Evolutionary conservation across 768 basidiomycete genomes (phyloP).

Genomic region (Pluteus cervinus): DNA sequence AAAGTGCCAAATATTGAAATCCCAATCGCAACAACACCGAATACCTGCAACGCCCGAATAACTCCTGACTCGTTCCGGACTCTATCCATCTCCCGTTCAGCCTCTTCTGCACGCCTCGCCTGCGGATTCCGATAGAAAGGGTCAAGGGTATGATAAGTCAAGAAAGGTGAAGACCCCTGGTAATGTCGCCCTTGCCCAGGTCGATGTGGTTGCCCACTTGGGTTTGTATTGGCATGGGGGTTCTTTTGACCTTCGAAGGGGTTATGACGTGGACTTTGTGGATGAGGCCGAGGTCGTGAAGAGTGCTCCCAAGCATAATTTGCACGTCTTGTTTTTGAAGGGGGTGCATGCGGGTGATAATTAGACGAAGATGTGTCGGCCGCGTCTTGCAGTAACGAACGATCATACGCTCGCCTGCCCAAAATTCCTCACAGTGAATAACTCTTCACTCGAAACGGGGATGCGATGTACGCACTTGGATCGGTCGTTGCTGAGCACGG

Average conservation of each 20-base stretch:
- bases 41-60: constrained; percentile 22
- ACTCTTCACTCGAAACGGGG: neutral
- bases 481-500: constrained; percentile 37
- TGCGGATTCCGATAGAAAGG: constrained; percentile 17
- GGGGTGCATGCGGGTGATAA: constrained; percentile 19
- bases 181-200: constrained; percentile 9
- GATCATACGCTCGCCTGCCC: constrained; percentile 38
- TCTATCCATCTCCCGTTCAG: constrained; percentile 17
- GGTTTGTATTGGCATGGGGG: neutral
- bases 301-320: constrained; percentile 34
- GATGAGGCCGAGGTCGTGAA: constrained; percentile 16
- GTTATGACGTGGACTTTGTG: constrained; percentile 6
- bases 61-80: constrained; percentile 21
- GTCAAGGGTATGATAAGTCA: no score
- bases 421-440: neutral
- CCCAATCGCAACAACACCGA: constrained; percentile 15
- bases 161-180: constrained; percentile 7
- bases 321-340: constrained; percentile 24
- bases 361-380: constrained; percentile 10
- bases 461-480: constrained; percentile 24
- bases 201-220: constrained; percentile 1
- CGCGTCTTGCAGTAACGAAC: constrained; percentile 26
- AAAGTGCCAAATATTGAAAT: constrained; percentile 16
- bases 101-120: constrained; percentile 17
- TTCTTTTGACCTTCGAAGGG: neutral